Conservation (phyloP, 2,329 filamentous ascomycete species). For the Dothistroma pini region DNA sequence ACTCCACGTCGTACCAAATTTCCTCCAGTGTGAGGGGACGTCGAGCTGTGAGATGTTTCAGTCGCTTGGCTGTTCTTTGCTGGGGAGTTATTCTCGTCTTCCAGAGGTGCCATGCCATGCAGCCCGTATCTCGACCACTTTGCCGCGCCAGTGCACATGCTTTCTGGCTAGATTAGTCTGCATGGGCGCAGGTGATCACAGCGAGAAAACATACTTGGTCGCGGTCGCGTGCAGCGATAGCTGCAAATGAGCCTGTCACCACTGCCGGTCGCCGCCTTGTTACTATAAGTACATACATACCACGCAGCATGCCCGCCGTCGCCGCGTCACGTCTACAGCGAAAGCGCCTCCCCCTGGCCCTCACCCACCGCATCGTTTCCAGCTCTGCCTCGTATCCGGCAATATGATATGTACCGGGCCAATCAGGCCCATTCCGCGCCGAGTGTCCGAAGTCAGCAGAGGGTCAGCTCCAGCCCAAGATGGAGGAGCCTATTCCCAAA, state of each 20-base stretch:
- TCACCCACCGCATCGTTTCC: not conserved
- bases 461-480: not conserved
- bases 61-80: not conserved
- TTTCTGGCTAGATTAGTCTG: not conserved
- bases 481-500: constrained; percentile 33
- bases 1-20: not conserved
- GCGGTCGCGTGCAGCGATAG: not conserved
- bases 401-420: not conserved
- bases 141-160: not conserved
- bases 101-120: not conserved
- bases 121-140: not conserved
- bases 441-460: not conserved
- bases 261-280: not conserved
- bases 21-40: not conserved
- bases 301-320: not conserved
- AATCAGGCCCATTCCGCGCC: not conserved
- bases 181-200: not conserved
- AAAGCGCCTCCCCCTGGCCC: not conserved
- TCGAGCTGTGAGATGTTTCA: not conserved
- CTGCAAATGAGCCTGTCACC: not conserved
- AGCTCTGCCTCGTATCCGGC: not conserved
- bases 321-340: not conserved
- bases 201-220: not conserved
- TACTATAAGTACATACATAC: not conserved
- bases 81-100: too few relatives aligned